Base-by-base conservation (phyloP, 2,329 filamentous ascomycete genomes). In the Calonectria pteridis region DNA sequence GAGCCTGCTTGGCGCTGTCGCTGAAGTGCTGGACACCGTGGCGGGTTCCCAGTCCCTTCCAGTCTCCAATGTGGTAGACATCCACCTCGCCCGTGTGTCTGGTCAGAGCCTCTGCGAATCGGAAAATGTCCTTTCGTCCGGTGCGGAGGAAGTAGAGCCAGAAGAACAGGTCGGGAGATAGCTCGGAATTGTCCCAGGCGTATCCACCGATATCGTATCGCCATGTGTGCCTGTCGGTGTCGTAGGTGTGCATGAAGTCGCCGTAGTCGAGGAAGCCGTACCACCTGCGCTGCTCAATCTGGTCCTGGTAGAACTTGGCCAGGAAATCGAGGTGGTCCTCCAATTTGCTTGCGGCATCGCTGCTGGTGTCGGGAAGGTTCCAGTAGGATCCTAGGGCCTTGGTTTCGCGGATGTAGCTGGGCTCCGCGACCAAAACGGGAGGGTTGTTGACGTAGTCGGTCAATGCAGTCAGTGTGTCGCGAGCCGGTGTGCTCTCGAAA, bases 171-270 rank as follows among this genome's bases (percentile, higher is more conserved):
- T 93, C 91, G 0, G 91, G 89, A 0, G 91, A 92, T 0, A 93
- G 84, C 79, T 93, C 91, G 0, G 89, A 91, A 78, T 93, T 93
- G 63, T 92, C 91, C 91, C 91, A 93, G 0, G 90, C 91, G 72
- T 90, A 93, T 0, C 91, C 91, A 4, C 91, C 91, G 23, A 93
- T 81, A 58, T 93, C 91, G 70, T 92, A 93, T 1, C 90, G 86
- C 91, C 91, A 93, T 0, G 85, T 85, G 74, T 92, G 91, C 6
- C 91, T 84, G 78, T 92, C 88, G 0, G 80, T 75, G 65, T 93
- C 91, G 73, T 93, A 93, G 0, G 90, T 89, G 77, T 93, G 91
- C 85, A 91, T 90, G 50, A 93, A 86, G 75, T 93, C 91, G 2
- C 91, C 91, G 68, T 91, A 86, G 73, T 93, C 90, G 81, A 88